These are phyloP conservation scores for Raddia guianensis DNA, from an alignment of 176 grass and related monocot genomes.

Conservation along the genomic window DNA sequence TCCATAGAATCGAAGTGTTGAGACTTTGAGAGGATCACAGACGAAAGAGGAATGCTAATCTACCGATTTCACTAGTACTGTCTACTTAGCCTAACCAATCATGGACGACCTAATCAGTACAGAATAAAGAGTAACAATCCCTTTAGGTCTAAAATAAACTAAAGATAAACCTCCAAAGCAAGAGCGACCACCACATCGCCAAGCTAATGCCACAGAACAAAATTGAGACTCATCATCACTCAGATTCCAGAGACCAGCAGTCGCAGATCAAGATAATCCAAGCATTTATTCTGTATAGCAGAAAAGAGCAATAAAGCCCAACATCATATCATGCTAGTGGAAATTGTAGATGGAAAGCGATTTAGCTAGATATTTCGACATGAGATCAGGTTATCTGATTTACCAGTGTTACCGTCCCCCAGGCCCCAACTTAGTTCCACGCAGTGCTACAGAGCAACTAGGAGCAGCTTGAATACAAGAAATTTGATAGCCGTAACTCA, in stretches of 20 bases:
- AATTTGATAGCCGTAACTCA: slow-evolving; percentile 11
- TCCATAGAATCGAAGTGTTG: neutral
- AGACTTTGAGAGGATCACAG: neutral
- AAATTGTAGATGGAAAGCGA: neutral
- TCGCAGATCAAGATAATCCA: neutral
- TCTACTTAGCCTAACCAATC: neutral
- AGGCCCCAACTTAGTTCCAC: slow-evolving; percentile 1
- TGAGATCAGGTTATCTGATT: neutral
- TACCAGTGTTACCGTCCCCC: neutral
- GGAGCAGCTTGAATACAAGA: neutral
- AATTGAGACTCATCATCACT: neutral
- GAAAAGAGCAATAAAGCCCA: neutral
- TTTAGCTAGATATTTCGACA: neutral
- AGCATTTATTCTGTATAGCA: neutral
- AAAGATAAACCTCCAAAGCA: neutral
- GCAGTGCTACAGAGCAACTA: neutral
- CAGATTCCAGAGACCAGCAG: neutral
- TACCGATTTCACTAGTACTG: neutral
- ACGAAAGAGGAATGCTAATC: neutral
- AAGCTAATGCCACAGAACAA: neutral
- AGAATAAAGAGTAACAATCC: neutral
- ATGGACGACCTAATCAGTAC: neutral
- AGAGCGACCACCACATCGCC: neutral
- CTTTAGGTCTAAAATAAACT: neutral
- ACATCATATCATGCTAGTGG: neutral